phyloP scores from a whole-genome alignment of 2,329 filamentous ascomycete species.

The Microsporum canis region DNA sequence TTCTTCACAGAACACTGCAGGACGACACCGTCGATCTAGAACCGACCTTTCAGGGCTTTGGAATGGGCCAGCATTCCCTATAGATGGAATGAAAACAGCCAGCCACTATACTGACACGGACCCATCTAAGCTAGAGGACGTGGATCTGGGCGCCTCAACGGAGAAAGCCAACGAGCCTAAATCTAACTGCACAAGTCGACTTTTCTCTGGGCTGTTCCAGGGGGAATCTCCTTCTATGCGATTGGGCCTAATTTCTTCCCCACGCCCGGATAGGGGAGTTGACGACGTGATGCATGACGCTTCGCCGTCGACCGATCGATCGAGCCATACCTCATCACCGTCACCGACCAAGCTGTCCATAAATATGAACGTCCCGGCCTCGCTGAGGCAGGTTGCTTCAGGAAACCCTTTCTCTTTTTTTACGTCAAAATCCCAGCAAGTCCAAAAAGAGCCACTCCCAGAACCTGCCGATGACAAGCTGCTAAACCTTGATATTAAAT shows the following conservation, averaged over 20 bases:
- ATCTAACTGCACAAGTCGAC: conserved; percentile 6
- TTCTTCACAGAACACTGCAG: background rate
- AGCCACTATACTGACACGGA: background rate
- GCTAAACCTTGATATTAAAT: conserved; percentile 43
- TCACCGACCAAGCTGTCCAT: conserved; percentile 17
- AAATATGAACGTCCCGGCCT: conserved; percentile 22
- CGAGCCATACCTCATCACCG: conserved; percentile 10
- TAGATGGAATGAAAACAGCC: background rate
- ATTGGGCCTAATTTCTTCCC: background rate
- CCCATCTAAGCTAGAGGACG: conserved; percentile 9
- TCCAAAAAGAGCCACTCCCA: conserved; percentile 20
- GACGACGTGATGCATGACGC: background rate
- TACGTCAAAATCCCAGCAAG: conserved; percentile 24
- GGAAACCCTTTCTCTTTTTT: conserved; percentile 36
- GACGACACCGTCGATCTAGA: conserved; percentile 7
- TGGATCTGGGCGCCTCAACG: conserved; percentile 5
- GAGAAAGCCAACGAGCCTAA: conserved; percentile 6
- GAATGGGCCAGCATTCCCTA: background rate
- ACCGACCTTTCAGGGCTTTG: conserved; percentile 2
- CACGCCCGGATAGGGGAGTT: background rate
- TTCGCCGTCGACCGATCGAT: conserved; percentile 4
- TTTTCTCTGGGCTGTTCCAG: conserved; percentile 13
- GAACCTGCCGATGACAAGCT: conserved; percentile 42
- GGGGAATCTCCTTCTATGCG: conserved; percentile 12
- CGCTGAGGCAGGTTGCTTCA: conserved; percentile 25